Evolutionary conservation across 192 early-diverging fungal genomes (phyloP).

Genomic region (Backusella tarrabulga): DNA sequence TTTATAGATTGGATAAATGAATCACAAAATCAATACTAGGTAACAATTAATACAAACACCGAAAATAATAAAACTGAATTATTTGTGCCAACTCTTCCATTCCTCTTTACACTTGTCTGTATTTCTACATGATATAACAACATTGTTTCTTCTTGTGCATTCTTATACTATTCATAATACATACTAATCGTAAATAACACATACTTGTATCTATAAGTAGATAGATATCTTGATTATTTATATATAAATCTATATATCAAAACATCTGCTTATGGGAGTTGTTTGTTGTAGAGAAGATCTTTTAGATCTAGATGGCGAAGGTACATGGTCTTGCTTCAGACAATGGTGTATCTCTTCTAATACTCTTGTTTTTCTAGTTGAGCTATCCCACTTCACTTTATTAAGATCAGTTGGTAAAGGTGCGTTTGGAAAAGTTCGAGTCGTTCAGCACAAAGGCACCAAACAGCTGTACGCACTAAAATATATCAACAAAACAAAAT

Average conservation of each 20-base stretch:
- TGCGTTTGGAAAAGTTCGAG: conserved; percentile 93
- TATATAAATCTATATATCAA: not conserved
- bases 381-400: conserved; percentile 82
- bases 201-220: no score
- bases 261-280: conserved; percentile 36
- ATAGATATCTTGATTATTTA: not conserved
- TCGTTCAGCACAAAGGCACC: conserved; percentile 85
- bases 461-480: conserved; percentile 88
- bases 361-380: conserved; percentile 1
- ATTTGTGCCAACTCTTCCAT: not conserved
- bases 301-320: conserved; percentile 73
- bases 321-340: conserved; percentile 35
- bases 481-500: conserved; percentile 95
- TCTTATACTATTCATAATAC: not conserved
- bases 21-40: conserved; percentile 10
- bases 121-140: not conserved
- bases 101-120: not conserved
- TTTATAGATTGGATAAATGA: conserved; percentile 4
- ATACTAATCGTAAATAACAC: not conserved
- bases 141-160: not conserved
- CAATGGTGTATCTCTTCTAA: not conserved
- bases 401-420: conserved; percentile 91
- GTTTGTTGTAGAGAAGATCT: conserved; percentile 59
- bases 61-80: not conserved
- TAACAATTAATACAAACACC: conserved; percentile 1